These are phyloP conservation scores for Aureobasidium pullulans DNA, from an alignment of 2,329 filamentous ascomycete genomes.

Conservation along the genomic window DNA sequence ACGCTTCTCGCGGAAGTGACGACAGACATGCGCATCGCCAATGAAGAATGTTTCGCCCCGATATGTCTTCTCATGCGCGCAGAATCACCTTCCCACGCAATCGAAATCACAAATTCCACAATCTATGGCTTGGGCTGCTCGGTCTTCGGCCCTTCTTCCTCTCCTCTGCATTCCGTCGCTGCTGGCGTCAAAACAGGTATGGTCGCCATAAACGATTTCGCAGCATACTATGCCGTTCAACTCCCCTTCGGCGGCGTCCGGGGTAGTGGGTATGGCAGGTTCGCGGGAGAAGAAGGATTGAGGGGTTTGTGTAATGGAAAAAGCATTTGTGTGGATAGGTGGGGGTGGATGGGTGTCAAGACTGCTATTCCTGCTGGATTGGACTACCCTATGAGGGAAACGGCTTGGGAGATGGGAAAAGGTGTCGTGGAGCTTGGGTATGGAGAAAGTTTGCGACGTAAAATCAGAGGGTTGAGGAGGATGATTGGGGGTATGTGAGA, in stretches of 20 bases:
- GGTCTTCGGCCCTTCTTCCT: slow-evolving; percentile 62
- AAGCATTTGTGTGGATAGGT: slow-evolving; percentile 72
- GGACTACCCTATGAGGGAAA: slow-evolving; percentile 63
- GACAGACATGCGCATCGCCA: slow-evolving; percentile 74
- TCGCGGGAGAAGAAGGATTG: slow-evolving; percentile 84
- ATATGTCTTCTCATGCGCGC: slow-evolving; percentile 81
- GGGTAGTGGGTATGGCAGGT: slow-evolving; percentile 83
- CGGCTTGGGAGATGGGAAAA: slow-evolving; percentile 35
- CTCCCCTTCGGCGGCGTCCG: slow-evolving; percentile 88
- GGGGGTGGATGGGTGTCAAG: slow-evolving; percentile 41
- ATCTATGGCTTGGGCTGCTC: slow-evolving; percentile 80
- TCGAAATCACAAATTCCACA: slow-evolving; percentile 75
- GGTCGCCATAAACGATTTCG: slow-evolving; percentile 95
- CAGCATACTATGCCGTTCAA: slow-evolving; percentile 85
- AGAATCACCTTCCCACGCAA: slow-evolving; percentile 55
- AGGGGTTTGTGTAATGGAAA: slow-evolving; percentile 81
- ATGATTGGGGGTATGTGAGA: slow-evolving; percentile 19
- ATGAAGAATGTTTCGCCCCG: slow-evolving; percentile 87
- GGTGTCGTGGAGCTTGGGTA: slow-evolving; percentile 44
- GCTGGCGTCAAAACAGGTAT: slow-evolving; percentile 70
- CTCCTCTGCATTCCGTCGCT: slow-evolving; percentile 58
- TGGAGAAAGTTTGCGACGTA: slow-evolving; percentile 33
- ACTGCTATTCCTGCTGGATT: slow-evolving; percentile 76
- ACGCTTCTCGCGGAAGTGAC: slow-evolving; percentile 90
- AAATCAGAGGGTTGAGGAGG: slow-evolving; percentile 33